Evolutionary conservation across 345 rosid genomes (phyloP).

Genomic region (Sonneratia alba): DNA sequence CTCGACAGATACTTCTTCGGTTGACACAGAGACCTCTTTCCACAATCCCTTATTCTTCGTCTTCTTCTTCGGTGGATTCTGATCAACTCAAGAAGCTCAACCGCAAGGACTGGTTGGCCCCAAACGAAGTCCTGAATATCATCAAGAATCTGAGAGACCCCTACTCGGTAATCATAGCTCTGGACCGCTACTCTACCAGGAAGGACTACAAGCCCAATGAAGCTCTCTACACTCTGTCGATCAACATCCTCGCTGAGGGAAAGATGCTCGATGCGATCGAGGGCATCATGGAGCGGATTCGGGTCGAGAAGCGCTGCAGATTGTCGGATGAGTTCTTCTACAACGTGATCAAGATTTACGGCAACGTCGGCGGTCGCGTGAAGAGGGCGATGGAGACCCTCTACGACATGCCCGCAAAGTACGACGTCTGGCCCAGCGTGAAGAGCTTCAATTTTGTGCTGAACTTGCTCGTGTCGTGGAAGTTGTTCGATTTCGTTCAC

Average conservation of each 20-base stretch:
- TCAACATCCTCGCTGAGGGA: slow-evolving; percentile 46
- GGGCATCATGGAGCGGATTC: slow-evolving; percentile 36
- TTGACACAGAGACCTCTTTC: neutral
- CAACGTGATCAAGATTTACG: slow-evolving; percentile 59
- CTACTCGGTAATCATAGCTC: slow-evolving; percentile 31
- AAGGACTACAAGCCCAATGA: slow-evolving; percentile 76
- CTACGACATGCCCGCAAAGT: slow-evolving; percentile 48
- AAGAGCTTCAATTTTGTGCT: slow-evolving; percentile 65
- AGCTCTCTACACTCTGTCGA: slow-evolving; percentile 45
- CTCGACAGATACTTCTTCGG: neutral
- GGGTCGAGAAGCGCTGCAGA: slow-evolving; percentile 33
- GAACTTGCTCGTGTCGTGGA: slow-evolving; percentile 62
- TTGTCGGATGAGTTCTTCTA: slow-evolving; percentile 70
- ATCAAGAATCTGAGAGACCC: slow-evolving; percentile 47
- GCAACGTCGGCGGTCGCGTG: slow-evolving; percentile 53
- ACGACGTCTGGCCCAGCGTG: slow-evolving; percentile 58
- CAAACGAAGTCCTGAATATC: slow-evolving; percentile 51
- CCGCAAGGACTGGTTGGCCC: slow-evolving; percentile 82
- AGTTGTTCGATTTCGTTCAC: slow-evolving; percentile 47
- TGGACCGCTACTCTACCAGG: slow-evolving; percentile 50
- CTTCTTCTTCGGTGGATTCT: slow-evolving; percentile 1
- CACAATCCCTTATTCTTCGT: slow-evolving; percentile 4
- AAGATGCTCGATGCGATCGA: slow-evolving; percentile 63
- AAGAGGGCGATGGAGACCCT: slow-evolving; percentile 52
- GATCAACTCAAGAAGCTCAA: slow-evolving; percentile 29